Evolutionary conservation across 352 stramenopile genomes (phyloP).

Genomic region (Saprolegnia diclina): DNA sequence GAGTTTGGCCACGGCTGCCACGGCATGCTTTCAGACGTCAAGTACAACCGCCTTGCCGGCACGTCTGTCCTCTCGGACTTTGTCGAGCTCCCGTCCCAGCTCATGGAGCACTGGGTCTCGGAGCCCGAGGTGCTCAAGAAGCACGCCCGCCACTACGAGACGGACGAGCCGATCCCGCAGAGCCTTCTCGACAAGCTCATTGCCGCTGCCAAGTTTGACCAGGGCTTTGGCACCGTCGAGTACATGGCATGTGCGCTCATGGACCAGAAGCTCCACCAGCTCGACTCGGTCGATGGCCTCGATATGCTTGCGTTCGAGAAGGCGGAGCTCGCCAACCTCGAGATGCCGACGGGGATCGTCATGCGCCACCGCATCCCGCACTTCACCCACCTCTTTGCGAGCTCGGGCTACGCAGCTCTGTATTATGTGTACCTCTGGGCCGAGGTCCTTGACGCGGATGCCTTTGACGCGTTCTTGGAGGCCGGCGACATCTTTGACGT

Average conservation of each 20-base stretch:
- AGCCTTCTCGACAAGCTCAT: slow-evolving; percentile 66
- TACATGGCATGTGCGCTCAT: slow-evolving; percentile 81
- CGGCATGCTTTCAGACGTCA: slow-evolving; percentile 91
- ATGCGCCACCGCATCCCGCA: slow-evolving; percentile 86
- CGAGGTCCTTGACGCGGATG: slow-evolving; percentile 82
- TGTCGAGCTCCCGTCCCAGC: slow-evolving; percentile 92
- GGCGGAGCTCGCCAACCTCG: slow-evolving; percentile 75
- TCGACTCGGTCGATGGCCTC: slow-evolving; percentile 39
- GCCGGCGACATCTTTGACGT: slow-evolving; percentile 45
- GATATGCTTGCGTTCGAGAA: slow-evolving; percentile 25
- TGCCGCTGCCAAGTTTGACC: slow-evolving; percentile 44
- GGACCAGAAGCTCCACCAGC: slow-evolving; percentile 61
- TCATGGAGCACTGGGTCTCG: slow-evolving; percentile 96
- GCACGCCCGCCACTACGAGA: slow-evolving; percentile 81
- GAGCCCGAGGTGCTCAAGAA: slow-evolving; percentile 79
- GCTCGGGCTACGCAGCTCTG: slow-evolving; percentile 69
- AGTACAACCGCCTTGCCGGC: slow-evolving; percentile 96
- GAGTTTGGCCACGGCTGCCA: slow-evolving; percentile 98
- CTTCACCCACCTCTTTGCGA: slow-evolving; percentile 66
- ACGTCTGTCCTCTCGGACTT: slow-evolving; percentile 92
- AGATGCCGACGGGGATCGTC: slow-evolving; percentile 54
- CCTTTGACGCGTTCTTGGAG: slow-evolving; percentile 54
- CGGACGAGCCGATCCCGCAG: slow-evolving; percentile 65
- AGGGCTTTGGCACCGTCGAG: slow-evolving; percentile 66
- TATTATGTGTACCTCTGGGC: slow-evolving; percentile 91